Evolutionary conservation across 306 rosid genomes (phyloP), one percentile per base, ranked within the genome.

Genomic region (Lathyrus tuberosus): DNA sequence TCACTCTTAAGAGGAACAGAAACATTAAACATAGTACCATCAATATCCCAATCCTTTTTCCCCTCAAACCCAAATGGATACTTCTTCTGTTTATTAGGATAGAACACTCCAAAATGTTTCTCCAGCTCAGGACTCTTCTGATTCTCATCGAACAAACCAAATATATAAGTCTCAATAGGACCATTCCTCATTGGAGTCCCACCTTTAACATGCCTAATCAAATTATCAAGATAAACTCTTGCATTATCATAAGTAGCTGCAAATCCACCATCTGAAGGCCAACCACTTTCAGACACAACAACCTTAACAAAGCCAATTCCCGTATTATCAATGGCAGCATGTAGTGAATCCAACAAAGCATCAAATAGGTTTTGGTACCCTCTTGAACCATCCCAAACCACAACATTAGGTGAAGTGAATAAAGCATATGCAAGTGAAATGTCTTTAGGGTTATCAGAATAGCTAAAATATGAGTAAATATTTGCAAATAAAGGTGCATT

Each of bases 271-370:
- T 73, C 89, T 0, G 86, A 86, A 2, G 86, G 91, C 88, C 91
- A 89, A 3, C 86, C 91, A 30, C 88, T 86, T 56, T 89, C 89
- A 0, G 89, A 86, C 11, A 89, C 86, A 3, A 89, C 91, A 22
- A 89, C 89, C 67, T 73, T 79, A 30, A 88, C 74, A 10, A 68
- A 69, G 24, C 83, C 89, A 4, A 86, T 88, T 30, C 78, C n/a
- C 0, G 84, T 81, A 10, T 66, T 70, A 64, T 88, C 95, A 18
- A 88, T 72, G 0, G 89, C 82, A 0, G 91, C 84, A 62, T 86
- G 81, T 30, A 88, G 20, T 0, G 82, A 2, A 59, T 88, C 91
- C 62, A 88, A 18, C 78, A 86, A 70, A 4, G 91, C 91, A 68
- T 88, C 87, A 67, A 88, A 88, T 16, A 88, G 74, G 62, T 86